Base-by-base conservation (phyloP, 352 stramenopile genomes). In the Globisporangium middletonii region DNA sequence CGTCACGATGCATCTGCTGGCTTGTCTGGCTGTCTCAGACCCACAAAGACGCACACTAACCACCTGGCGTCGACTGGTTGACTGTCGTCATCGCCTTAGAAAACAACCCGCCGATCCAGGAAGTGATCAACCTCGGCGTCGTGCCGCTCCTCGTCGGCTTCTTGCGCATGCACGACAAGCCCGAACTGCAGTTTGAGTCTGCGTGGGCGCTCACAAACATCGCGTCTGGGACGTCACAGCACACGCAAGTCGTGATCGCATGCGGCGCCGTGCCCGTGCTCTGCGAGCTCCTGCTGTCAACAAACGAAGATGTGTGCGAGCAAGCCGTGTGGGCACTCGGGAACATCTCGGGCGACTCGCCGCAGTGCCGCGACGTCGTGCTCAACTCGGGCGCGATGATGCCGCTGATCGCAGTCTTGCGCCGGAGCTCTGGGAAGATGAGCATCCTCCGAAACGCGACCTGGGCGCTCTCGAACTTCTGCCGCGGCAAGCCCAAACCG, bases 131-230 rank as follows among this genome's bases (percentile, higher is more conserved):
- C 18, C 90, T 90, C 2, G 96, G 96, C 49, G 96, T 99, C 12
- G 96, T 99, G 37, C 97, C 97, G 12, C 87, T 97, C 45, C 98
- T 99, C 64, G 97, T 99, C 28, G 76, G 98, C 73, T 99, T 99
- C 72, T 79, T 99, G 53, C 80, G 97, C 67, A 83, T 89, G 38
- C 89, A 98, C 54, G 94, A 98, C 65, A 98, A 94, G 49, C 79
- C 79, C 37, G 77, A 73, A 49, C 67, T 94, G 44, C 97, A 99
- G 75, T 99, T 99, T 63, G 97, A 99, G 71, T 94, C 97, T 9
- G 97, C 98, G 4, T 99, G 98, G 98, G 97, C 97, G 13, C 76
- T 99, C 5, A 99, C 98, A 23, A 99, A 99, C 70, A 99, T 99
- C 64, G 97, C 97, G 11, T 99, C 93, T 13, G 97, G 97, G 50